Conservation (phyloP, 495 filamentous ascomycete genomes). For the Acidiella bohemica region DNA sequence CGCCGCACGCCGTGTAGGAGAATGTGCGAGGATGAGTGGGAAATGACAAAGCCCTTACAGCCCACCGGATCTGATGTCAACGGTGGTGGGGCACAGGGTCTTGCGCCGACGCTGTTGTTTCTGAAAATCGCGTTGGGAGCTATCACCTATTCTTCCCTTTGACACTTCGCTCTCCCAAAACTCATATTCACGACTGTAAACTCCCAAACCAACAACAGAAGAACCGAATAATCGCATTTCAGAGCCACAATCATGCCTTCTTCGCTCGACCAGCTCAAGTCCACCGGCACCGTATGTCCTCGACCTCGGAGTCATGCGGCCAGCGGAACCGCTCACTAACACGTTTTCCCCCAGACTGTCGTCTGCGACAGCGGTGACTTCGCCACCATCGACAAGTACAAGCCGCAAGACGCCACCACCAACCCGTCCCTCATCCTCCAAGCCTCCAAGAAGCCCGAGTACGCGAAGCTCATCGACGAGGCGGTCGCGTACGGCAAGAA, state of each 20-base stretch:
- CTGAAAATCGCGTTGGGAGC: neutral
- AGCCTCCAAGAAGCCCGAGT: constrained; percentile 95
- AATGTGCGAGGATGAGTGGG: too few relatives aligned
- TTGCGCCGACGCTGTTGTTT: neutral
- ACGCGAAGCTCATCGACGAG: constrained; percentile 78
- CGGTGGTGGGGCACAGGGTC: neutral
- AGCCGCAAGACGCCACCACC: constrained; percentile 98
- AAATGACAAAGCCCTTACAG: too few relatives aligned
- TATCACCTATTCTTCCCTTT: neutral
- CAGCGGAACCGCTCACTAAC: constrained; percentile 7
- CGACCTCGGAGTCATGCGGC: neutral
- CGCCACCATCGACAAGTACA: constrained; percentile 94
- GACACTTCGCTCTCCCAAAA: too few relatives aligned
- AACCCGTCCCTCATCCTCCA: constrained; percentile 97
- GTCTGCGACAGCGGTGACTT: constrained; percentile 89
- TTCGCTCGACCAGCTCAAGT: constrained; percentile 93
- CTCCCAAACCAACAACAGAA: neutral
- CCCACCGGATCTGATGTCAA: too few relatives aligned
- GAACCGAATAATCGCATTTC: neutral
- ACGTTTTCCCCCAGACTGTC: constrained; percentile 47
- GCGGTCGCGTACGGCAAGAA: constrained; percentile 77
- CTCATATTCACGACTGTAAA: too few relatives aligned
- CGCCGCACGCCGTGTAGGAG: too few relatives aligned
- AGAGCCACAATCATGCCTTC: constrained; percentile 46
- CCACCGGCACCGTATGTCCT: constrained; percentile 76